These are phyloP conservation scores for Trichoderma afroharzianum DNA, from an alignment of 2,329 filamentous ascomycete genomes.

Conservation along the genomic window DNA sequence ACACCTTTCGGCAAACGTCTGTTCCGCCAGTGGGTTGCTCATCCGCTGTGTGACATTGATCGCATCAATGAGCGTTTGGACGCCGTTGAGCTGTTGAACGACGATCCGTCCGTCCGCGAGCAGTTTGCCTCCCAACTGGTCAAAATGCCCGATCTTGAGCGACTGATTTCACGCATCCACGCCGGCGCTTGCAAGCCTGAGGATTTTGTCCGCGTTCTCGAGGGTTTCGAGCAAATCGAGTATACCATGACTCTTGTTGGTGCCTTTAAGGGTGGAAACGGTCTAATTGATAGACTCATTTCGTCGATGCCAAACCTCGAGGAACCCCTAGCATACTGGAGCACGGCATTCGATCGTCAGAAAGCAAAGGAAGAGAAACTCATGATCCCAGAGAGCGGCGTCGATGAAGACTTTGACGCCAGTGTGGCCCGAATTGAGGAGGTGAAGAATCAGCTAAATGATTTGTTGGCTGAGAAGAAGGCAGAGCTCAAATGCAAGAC, in stretches of 20 bases:
- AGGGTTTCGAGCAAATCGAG: slow-evolving; percentile 97
- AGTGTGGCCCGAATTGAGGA: slow-evolving; percentile 74
- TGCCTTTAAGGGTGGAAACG: slow-evolving; percentile 70
- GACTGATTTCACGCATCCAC: slow-evolving; percentile 90
- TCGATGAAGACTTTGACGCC: slow-evolving; percentile 88
- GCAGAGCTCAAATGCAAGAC: slow-evolving; percentile 69
- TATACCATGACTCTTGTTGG: slow-evolving; percentile 82
- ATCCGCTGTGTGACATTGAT: slow-evolving; percentile 79
- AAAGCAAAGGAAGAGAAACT: slow-evolving; percentile 77
- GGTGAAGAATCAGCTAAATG: slow-evolving; percentile 69
- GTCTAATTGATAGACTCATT: slow-evolving; percentile 80
- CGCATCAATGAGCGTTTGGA: slow-evolving; percentile 93
- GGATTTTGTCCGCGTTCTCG: slow-evolving; percentile 89
- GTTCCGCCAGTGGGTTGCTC: slow-evolving; percentile 95
- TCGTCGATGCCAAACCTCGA: slow-evolving; percentile 80
- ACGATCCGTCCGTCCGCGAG: slow-evolving; percentile 74
- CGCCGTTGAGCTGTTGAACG: slow-evolving; percentile 88
- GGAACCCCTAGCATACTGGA: slow-evolving; percentile 76
- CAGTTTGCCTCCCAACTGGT: slow-evolving; percentile 84
- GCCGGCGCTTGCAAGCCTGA: slow-evolving; percentile 85
- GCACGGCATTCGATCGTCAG: slow-evolving; percentile 80
- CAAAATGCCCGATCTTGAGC: slow-evolving; percentile 90
- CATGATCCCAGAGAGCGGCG: slow-evolving; percentile 78
- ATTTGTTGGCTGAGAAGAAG: slow-evolving; percentile 67
- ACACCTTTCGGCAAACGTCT: slow-evolving; percentile 96